Conservation (phyloP, 306 rosid species). For the Prunus kanzakura region DNA sequence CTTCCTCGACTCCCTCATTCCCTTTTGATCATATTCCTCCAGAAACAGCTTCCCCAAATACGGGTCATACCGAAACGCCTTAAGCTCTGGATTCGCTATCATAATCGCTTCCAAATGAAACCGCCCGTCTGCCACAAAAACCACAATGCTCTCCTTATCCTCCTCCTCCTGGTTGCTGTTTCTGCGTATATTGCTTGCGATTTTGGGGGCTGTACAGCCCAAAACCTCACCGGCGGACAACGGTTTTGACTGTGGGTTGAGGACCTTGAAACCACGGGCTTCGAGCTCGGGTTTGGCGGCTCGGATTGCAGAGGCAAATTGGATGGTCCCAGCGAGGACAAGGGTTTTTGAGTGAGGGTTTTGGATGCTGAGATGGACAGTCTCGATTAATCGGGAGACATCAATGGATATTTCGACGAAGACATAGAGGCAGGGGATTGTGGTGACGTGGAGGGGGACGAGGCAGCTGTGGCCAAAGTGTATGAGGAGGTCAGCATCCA, state of each 20-base stretch:
- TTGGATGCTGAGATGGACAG: constrained; percentile 46
- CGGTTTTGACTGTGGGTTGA: constrained; percentile 84
- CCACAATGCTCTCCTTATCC: constrained; percentile 38
- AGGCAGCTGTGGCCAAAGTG: constrained; percentile 95
- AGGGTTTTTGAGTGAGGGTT: constrained; percentile 29
- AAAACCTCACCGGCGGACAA: constrained; percentile 87
- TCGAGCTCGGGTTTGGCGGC: constrained; percentile 69
- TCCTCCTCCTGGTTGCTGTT: not conserved
- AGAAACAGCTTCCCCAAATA: constrained; percentile 73
- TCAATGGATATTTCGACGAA: constrained; percentile 81
- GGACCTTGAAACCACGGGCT: constrained; percentile 60
- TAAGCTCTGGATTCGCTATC: constrained; percentile 84
- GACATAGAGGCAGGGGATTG: constrained; percentile 83
- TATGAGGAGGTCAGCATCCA: constrained; percentile 62
- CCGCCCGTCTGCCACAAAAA: constrained; percentile 89
- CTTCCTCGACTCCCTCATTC: constrained; percentile 75
- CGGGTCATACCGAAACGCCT: constrained; percentile 79
- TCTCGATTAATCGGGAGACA: constrained; percentile 49
- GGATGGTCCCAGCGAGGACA: constrained; percentile 82
- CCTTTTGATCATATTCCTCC: constrained; percentile 86
- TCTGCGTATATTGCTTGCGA: constrained; percentile 16
- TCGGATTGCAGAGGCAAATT: constrained; percentile 76
- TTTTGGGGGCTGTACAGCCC: constrained; percentile 89
- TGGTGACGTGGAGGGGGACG: constrained; percentile 74
- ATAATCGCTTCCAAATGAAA: constrained; percentile 89